Percentiles rank a stretch among this genome's conserved stretches.
These are phyloP conservation scores for Acrodontium crateriforme DNA, from an alignment of 2,329 filamentous ascomycete genomes.

Conservation along the genomic window DNA sequence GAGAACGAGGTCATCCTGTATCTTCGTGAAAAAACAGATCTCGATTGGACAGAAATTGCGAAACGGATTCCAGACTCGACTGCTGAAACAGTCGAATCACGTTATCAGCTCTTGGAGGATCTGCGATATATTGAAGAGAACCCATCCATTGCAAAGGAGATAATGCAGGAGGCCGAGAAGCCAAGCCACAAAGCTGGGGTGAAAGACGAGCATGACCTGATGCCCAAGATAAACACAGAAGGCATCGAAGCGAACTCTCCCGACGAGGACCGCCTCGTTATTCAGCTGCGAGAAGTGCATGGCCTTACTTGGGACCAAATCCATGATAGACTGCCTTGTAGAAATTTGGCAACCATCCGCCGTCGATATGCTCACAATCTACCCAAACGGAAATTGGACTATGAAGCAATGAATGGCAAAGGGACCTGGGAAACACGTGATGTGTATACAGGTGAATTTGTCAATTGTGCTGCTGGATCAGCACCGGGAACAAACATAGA, in stretches of 20 bases:
- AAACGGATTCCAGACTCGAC: conserved; percentile 7
- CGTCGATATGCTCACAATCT: conserved; percentile 9
- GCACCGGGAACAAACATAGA: conserved; percentile 1
- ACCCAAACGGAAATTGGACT: conserved; percentile 3
- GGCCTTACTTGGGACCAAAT: conserved; percentile 23
- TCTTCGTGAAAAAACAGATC: conserved; percentile 14
- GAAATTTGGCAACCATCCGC: too few species aligned
- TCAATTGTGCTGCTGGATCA: too few species aligned
- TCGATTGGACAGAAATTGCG: conserved; percentile 15
- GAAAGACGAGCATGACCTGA: not conserved
- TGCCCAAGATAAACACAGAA: not conserved
- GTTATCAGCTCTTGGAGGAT: conserved; percentile 9
- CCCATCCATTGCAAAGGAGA: not conserved
- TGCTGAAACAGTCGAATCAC: conserved; percentile 6
- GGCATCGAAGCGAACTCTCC: conserved; percentile 3
- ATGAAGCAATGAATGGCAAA: conserved; percentile 2
- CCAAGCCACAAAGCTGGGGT: not conserved
- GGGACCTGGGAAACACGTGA: too few species aligned
- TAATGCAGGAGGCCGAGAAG: not conserved
- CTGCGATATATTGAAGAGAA: not conserved
- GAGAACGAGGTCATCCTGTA: conserved; percentile 25
- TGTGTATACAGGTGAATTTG: too few species aligned
- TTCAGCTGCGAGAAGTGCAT: conserved; percentile 28
- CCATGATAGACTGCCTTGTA: conserved; percentile 16
- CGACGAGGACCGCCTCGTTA: conserved; percentile 21